phyloP scores from a whole-genome alignment of 2,329 filamentous ascomycete species.

The Nemania bipapillata region DNA sequence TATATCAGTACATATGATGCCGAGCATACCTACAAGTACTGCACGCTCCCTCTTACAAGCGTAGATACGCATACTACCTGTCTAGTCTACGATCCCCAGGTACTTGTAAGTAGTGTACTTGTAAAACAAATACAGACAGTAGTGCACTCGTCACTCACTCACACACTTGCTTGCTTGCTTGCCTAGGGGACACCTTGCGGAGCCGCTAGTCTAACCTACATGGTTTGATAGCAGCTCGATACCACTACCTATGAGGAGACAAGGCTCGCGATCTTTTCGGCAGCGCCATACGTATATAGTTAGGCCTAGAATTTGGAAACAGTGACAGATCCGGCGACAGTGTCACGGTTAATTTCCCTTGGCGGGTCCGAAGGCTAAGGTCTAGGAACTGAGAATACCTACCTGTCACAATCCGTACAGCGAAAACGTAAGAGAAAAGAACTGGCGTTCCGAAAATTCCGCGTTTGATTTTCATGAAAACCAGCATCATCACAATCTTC shows the following conservation, averaged over 20 bases:
- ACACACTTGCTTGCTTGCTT: not conserved
- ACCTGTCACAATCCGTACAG: not conserved
- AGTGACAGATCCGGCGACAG: slow-evolving; percentile 22
- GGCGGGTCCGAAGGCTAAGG: slow-evolving; percentile 10
- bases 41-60: too few species aligned
- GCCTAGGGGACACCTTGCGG: not conserved
- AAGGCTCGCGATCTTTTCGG: slow-evolving; percentile 12
- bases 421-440: not conserved
- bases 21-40: too few species aligned
- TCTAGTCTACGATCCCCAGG: too few species aligned
- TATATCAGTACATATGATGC: too few species aligned
- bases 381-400: slow-evolving; percentile 1
- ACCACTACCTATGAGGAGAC: slow-evolving; percentile 8
- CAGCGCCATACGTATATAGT: slow-evolving; percentile 19
- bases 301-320: slow-evolving; percentile 24
- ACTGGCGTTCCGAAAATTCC: not conserved
- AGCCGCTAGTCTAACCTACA: not conserved
- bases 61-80: too few species aligned
- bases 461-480: not conserved
- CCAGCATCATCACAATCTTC: not conserved
- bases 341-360: slow-evolving; percentile 27
- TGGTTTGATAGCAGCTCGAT: not conserved
- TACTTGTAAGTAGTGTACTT: too few species aligned
- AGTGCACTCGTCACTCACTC: too few species aligned
- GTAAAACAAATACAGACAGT: too few species aligned